Evolutionary conservation across 1,284 basidiomycete species (phyloP).

Genomic region (Serendipita sp.): DNA sequence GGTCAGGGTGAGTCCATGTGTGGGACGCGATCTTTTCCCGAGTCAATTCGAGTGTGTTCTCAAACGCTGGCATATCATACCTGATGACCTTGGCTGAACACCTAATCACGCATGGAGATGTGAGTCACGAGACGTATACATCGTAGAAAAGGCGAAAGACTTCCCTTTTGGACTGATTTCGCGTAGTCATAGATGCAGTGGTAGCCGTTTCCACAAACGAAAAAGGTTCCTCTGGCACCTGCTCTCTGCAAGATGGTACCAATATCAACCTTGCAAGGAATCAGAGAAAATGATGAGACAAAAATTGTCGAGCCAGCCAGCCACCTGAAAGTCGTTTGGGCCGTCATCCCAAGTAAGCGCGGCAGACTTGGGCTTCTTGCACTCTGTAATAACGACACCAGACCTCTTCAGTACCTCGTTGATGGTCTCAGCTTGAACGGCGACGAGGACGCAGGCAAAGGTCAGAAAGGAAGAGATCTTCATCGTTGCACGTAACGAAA

Average conservation of each 20-base stretch:
- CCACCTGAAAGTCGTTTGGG: not conserved
- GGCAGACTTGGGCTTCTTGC: not conserved
- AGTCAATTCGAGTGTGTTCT: not conserved
- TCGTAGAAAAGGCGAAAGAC: not conserved
- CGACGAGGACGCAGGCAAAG: not conserved
- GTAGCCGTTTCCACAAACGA: not conserved
- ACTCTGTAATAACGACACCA: not conserved
- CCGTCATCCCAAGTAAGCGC: not conserved
- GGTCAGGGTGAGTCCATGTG: conserved; percentile 23
- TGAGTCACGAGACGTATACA: not conserved
- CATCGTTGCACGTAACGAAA: not conserved
- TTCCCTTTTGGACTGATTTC: not conserved
- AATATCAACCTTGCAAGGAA: not conserved
- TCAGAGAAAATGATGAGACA: not conserved
- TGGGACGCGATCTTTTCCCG: conserved; percentile 24
- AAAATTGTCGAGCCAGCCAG: not conserved
- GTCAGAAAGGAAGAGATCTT: not conserved
- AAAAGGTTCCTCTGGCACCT: not conserved
- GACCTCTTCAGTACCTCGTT: not conserved
- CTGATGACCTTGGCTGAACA: not conserved
- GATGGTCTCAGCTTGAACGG: not conserved
- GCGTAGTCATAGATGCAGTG: conserved; percentile 4
- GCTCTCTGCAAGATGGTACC: not conserved
- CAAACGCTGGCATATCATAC: not conserved
- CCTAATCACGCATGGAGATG: not conserved